These are phyloP conservation scores for Moricandia moricandioides DNA, from an alignment of 345 rosid genomes.

Conservation along the genomic window DNA sequence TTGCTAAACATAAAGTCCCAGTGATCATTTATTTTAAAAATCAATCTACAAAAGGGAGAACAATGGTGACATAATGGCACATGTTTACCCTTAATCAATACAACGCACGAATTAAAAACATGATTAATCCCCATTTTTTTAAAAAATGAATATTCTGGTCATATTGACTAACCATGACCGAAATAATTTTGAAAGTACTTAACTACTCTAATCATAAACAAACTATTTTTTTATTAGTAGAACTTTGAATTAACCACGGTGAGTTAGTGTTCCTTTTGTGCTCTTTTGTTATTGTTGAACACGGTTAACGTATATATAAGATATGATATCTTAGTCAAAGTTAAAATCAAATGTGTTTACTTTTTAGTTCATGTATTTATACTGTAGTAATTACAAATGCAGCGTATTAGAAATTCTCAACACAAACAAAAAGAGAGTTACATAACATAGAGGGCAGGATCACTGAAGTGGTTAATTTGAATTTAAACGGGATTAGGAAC, in stretches of 20 bases:
- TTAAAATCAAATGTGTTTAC: background rate
- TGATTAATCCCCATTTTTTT: background rate
- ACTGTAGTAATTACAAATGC: background rate
- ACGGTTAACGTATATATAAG: background rate
- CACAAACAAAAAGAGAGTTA: background rate
- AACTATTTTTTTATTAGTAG: background rate
- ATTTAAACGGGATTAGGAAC: background rate
- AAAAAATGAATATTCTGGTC: background rate
- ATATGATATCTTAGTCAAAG: constrained; percentile 1
- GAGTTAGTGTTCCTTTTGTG: background rate
- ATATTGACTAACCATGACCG: background rate
- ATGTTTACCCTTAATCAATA: background rate
- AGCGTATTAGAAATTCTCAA: background rate
- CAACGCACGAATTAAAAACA: background rate
- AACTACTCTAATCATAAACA: background rate
- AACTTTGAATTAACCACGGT: background rate
- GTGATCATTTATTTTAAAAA: background rate
- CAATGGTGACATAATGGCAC: constrained; percentile 7
- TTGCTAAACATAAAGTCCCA: constrained; percentile 18
- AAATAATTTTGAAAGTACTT: background rate
- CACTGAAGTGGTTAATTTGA: background rate
- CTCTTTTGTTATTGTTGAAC: background rate
- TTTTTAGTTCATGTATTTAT: background rate
- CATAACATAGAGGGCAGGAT: too few species aligned
- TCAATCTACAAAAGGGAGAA: constrained; percentile 1